These are phyloP conservation scores for Coemansia sp. DNA, from an alignment of 192 early-diverging fungal genomes.

Conservation along the genomic window DNA sequence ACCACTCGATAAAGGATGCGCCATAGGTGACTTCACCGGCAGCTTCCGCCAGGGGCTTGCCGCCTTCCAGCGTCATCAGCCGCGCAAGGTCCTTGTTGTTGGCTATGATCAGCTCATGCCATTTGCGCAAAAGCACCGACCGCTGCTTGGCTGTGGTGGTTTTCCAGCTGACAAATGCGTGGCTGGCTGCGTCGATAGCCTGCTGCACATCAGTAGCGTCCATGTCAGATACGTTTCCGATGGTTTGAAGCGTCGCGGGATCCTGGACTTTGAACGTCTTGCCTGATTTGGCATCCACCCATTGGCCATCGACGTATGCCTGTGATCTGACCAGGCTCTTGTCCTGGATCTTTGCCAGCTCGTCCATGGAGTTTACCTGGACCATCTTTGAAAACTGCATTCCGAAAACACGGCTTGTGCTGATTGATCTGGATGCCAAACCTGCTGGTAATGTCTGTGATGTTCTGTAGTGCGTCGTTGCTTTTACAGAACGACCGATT, in stretches of 20 bases:
- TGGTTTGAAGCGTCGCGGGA: constrained; percentile 61
- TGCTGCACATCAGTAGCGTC: constrained; percentile 56
- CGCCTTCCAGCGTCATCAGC: constrained; percentile 82
- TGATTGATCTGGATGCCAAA: not conserved
- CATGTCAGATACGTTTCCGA: constrained; percentile 70
- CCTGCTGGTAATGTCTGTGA: not conserved
- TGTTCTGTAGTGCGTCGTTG: not conserved
- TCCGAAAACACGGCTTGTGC: not conserved
- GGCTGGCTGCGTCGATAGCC: constrained; percentile 61
- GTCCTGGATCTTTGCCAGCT: constrained; percentile 62
- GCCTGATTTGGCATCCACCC: constrained; percentile 47
- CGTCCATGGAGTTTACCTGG: constrained; percentile 18
- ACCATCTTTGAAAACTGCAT: not conserved
- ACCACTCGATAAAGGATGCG: constrained; percentile 76
- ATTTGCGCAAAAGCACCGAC: constrained; percentile 61
- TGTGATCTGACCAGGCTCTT: constrained; percentile 54
- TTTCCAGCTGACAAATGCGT: constrained; percentile 64
- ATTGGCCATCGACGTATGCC: constrained; percentile 65
- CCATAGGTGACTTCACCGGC: constrained; percentile 64
- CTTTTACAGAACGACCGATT: not conserved
- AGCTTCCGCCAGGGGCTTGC: constrained; percentile 67
- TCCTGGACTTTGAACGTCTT: constrained; percentile 62
- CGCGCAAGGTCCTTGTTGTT: constrained; percentile 74
- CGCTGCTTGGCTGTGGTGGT: constrained; percentile 64
- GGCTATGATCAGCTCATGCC: constrained; percentile 64